Base-by-base conservation (phyloP, 2,329 filamentous ascomycete genomes). In the Colletotrichum trifolii region DNA sequence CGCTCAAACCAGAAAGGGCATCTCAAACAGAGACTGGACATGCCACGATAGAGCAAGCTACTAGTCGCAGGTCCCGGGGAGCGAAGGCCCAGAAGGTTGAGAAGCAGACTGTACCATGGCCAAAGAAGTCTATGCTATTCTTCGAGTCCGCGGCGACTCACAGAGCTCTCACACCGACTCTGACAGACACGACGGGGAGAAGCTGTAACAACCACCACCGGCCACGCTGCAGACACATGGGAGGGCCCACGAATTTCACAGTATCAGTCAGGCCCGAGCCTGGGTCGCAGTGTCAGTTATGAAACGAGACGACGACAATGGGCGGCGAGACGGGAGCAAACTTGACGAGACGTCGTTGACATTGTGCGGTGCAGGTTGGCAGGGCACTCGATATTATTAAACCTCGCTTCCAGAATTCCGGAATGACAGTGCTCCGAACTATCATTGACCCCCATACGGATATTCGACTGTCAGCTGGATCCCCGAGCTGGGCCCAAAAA, bases 181-280 rank as follows among this genome's bases (percentile, higher is more conserved):
- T 64, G 35, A 60, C 38, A 40, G 25, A 25, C 25, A 25, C 25
- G 25, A 25, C 1, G 25, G 38, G 38, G 38, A 40, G 9, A 10
- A 13, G 38, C 38, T 38, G 33, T 25, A 36, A 34, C 40, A 34
- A 12, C 6, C 34, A 48, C 25, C 25, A 25, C 25, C 25, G 47
- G 56, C 45, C 61, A 61, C 46, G 46, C 60, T 49, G 45, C 62
- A 64, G 55, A 64, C 62, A 64, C 62, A 52, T 60, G 50, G 43
- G 50, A 36, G 7, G 4, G 38, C 25, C 25, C 4, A 25, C 25
- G 25, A 25, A 33, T 25, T 43, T 38, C 12, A 36, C 25, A 25
- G 50, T 12, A 54, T 54, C 39, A 38, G 38, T 40, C 45, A 25
- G 25, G 25, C 25, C 25, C 25, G 25, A 5, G 25, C 25, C 25